Evolutionary conservation across 1,139 yeast genomes (phyloP), one percentile per base, ranked within the genome.

Genomic region (Geotrichum siamense): DNA sequence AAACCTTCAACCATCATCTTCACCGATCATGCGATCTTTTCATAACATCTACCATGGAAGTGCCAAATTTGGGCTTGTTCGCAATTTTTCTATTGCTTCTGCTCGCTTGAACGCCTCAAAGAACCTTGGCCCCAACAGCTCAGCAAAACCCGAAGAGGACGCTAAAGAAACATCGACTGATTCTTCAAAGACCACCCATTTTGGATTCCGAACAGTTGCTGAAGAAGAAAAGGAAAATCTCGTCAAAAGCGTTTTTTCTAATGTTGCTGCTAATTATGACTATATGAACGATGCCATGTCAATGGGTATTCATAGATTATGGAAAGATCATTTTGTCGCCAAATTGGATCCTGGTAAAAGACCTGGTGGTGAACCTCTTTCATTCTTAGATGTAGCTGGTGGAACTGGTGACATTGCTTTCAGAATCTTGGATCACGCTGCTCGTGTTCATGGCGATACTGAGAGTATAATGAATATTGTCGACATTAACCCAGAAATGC

Each of bases 401-500:
- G 99, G 99, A 26, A 87, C 97, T 13, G 99, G 98, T 38, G 99
- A 91, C 61, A 89, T 91, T 65, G 98, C 98, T 1, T 87, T 87
- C 67, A 93, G 98, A 5, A 74, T 93, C 51, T 70, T 91, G 52
- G 96, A 89, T 56, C 95, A 91, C 61, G 97, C 97, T 9, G 80
- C 83, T 52, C 67, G 72, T 40, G 78, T 79, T 53, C 86, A 78
- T 61, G 81, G 83, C 43, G 99, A 91, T 65, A 72, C 68, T 39
- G 70, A 72, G 51, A 78, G 89, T 29, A 76, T 79, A 23, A 93
- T 91, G 91, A 86, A 91, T 16, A 77, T 91, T 44, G 94, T 89
- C 3, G 99, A 91, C 65, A 91, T 91, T 64, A 91, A 91, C 60
- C 79, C 95, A 2, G 97, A 91, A 61, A 91, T 91, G 99, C 75